Evolutionary conservation across 2,329 filamentous ascomycete species (phyloP).

Genomic region (Apiospora koreana): DNA sequence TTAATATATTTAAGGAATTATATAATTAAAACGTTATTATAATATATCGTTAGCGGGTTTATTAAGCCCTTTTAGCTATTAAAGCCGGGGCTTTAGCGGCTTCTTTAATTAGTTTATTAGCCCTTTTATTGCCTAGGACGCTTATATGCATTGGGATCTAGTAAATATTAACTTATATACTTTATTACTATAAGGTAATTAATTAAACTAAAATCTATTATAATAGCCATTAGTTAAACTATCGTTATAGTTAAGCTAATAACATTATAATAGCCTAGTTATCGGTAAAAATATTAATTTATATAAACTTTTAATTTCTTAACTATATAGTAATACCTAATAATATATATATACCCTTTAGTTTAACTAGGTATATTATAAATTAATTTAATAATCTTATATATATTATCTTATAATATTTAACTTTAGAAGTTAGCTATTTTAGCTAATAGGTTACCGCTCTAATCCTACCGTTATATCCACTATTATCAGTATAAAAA

Average conservation of each 20-base stretch:
- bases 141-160: no score
- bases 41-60: no score
- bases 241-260: constrained; percentile 5
- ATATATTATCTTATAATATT: background rate
- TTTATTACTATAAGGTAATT: background rate
- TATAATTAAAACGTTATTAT: no score
- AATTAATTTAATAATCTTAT: background rate
- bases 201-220: background rate
- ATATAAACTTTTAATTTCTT: background rate
- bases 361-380: no score
- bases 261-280: background rate
- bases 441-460: background rate
- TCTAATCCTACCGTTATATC: background rate
- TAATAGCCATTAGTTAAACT: background rate
- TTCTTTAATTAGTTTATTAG: no score
- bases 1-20: no score
- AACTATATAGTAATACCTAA: background rate
- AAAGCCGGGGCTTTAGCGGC: no score
- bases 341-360: background rate
- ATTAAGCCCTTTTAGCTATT: no score
- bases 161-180: no score
- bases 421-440: background rate
- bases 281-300: background rate
- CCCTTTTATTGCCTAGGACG: no score
- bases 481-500: background rate